A percentile compares a stretch with the other conserved stretches of the same genome.
These are phyloP conservation scores for Rhizopogon vesiculosus DNA, from an alignment of 768 basidiomycete species.

Conservation along the genomic window DNA sequence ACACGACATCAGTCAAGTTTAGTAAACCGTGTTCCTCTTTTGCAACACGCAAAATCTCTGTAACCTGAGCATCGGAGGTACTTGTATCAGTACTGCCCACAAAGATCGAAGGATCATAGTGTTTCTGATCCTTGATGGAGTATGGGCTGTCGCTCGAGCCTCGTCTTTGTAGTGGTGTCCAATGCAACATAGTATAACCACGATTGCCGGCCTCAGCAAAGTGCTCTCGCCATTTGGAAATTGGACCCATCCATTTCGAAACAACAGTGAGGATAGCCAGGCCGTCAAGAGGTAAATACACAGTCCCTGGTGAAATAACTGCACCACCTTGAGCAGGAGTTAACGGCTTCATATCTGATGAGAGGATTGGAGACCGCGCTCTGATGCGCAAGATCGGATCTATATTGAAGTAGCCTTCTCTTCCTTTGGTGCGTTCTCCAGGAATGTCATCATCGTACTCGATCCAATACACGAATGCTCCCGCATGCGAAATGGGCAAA, in stretches of 20 bases:
- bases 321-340: slow-evolving; percentile 50
- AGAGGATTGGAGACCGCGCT: slow-evolving; percentile 70
- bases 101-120: slow-evolving; percentile 78
- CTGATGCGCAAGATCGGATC: slow-evolving; percentile 83
- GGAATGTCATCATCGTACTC: slow-evolving; percentile 72
- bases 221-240: slow-evolving; percentile 70
- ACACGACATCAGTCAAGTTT: slow-evolving; percentile 90
- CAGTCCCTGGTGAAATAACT: slow-evolving; percentile 40
- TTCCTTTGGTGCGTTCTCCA: slow-evolving; percentile 68
- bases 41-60: slow-evolving; percentile 63
- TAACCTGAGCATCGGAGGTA: slow-evolving; percentile 52
- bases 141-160: slow-evolving; percentile 91
- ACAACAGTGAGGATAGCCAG: slow-evolving; percentile 86
- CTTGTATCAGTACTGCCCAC: slow-evolving; percentile 34
- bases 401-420: slow-evolving; percentile 94
- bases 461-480: slow-evolving; percentile 93
- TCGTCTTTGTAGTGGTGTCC: slow-evolving; percentile 89
- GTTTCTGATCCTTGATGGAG: slow-evolving; percentile 84
- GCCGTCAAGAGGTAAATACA: slow-evolving; percentile 82
- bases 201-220: slow-evolving; percentile 82
- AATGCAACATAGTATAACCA: slow-evolving; percentile 98
- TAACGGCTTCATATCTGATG: slow-evolving; percentile 45
- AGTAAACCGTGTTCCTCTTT: slow-evolving; percentile 85
- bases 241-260: slow-evolving; percentile 97
- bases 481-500: slow-evolving; percentile 93